phyloP scores from a whole-genome alignment of 495 filamentous ascomycete genomes.

The Xylaria venustula region DNA sequence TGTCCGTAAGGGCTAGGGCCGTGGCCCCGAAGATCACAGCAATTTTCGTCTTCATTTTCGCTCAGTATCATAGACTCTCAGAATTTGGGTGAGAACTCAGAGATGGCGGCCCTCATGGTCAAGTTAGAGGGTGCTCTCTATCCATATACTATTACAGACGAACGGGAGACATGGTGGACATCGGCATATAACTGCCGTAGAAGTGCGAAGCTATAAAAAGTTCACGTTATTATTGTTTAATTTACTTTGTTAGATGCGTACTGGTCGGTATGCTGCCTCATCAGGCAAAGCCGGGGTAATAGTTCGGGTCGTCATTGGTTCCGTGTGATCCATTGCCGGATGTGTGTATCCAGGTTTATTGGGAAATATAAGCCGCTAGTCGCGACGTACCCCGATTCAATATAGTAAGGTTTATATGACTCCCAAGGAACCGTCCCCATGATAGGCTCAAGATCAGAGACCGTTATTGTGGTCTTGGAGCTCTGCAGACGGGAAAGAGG shows the following conservation, averaged over 20 bases:
- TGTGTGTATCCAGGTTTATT: background rate
- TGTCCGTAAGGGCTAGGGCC: slow-evolving; percentile 31
- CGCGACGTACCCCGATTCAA: background rate
- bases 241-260: background rate
- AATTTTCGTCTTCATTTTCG: slow-evolving; percentile 14
- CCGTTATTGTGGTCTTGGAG: too few species aligned
- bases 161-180: background rate
- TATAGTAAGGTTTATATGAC: too few species aligned
- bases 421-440: too few species aligned
- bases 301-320: background rate
- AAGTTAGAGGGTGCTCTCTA: too few species aligned
- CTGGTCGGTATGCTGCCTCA: background rate
- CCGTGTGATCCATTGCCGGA: slow-evolving; percentile 5
- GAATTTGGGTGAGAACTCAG: background rate
- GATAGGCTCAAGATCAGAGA: too few species aligned
- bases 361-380: background rate
- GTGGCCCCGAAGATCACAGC: slow-evolving; percentile 14
- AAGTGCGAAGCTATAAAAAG: background rate
- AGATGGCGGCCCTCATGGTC: too few species aligned
- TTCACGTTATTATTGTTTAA: background rate
- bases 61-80: background rate
- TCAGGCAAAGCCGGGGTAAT: slow-evolving; percentile 1
- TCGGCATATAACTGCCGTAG: slow-evolving; percentile 1
- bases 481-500: too few species aligned
- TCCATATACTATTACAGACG: background rate